Conservation (phyloP, 2,329 filamentous ascomycete genomes). For the Keithomyces neogunnii region DNA sequence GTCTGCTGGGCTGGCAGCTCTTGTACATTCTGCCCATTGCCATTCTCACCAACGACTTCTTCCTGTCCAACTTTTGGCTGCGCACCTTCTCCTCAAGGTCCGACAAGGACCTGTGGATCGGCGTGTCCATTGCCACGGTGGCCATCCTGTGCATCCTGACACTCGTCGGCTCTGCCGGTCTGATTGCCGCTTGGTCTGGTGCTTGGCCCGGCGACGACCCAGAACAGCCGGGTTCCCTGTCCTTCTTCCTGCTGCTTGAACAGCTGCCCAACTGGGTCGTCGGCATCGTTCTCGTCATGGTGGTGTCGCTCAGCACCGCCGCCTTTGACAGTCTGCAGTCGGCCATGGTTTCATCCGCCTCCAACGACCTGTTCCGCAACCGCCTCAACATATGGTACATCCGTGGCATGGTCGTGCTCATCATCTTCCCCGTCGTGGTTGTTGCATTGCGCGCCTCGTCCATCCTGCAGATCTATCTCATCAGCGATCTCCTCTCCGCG, state of each 20-base stretch:
- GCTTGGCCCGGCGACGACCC: constrained; percentile 53
- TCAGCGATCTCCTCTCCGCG: constrained; percentile 71
- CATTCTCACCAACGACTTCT: constrained; percentile 78
- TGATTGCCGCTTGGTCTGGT: constrained; percentile 72
- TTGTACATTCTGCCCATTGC: constrained; percentile 78
- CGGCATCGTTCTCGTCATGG: constrained; percentile 73
- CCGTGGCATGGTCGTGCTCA: constrained; percentile 56
- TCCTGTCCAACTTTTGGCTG: constrained; percentile 77
- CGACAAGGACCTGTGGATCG: constrained; percentile 69
- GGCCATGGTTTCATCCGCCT: constrained; percentile 77
- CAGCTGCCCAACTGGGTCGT: constrained; percentile 73
- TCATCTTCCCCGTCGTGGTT: constrained; percentile 68
- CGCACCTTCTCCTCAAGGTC: constrained; percentile 73
- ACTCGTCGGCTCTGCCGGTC: constrained; percentile 63
- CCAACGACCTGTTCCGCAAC: constrained; percentile 81
- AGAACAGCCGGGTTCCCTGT: constrained; percentile 50
- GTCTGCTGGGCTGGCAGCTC: constrained; percentile 73
- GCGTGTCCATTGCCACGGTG: constrained; percentile 58
- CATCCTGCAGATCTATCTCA: constrained; percentile 74
- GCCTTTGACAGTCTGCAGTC: constrained; percentile 76
- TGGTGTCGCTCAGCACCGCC: constrained; percentile 65
- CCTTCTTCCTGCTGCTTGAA: constrained; percentile 68
- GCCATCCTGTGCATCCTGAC: constrained; percentile 61
- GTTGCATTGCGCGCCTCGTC: constrained; percentile 66
- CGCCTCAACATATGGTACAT: constrained; percentile 68